phyloP scores from a whole-genome alignment of 441 rosid species.

The Croton setiger region DNA sequence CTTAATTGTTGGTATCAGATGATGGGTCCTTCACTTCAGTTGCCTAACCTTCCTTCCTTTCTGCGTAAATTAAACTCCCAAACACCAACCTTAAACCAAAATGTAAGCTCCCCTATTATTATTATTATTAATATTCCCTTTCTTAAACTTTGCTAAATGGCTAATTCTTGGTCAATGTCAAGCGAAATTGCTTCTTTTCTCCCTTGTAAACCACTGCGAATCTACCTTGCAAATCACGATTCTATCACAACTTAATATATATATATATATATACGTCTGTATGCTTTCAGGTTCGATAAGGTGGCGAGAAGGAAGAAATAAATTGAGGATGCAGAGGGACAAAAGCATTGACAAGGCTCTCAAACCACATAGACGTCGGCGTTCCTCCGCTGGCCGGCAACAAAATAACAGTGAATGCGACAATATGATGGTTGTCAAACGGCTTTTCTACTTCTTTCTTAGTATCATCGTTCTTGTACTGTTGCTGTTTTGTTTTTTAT shows the following conservation, averaged over 20 bases:
- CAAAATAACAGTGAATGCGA: too few relatives aligned
- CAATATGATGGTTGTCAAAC: not conserved
- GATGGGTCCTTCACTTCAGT: too few relatives aligned
- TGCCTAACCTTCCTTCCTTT: too few relatives aligned
- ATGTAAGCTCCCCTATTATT: not conserved
- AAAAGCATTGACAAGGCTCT: slow-evolving; percentile 28
- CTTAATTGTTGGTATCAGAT: too few relatives aligned
- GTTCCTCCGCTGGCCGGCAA: not conserved
- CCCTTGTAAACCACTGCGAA: not conserved
- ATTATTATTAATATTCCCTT: too few relatives aligned
- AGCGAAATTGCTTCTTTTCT: not conserved
- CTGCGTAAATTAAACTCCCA: not conserved
- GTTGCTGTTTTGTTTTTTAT: not conserved
- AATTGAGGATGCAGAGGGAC: slow-evolving; percentile 18
- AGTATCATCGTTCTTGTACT: slow-evolving; percentile 4
- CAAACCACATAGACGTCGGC: not conserved
- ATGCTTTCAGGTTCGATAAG: not conserved
- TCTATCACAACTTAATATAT: too few relatives aligned
- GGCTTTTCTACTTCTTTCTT: slow-evolving; percentile 7
- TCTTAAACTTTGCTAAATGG: not conserved
- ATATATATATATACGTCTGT: too few relatives aligned
- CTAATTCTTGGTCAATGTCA: slow-evolving; percentile 1
- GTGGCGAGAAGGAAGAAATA: not conserved
- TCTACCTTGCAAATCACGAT: not conserved
- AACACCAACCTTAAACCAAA: not conserved